Percentiles rank a stretch among this genome's conserved stretches.
These are phyloP conservation scores for Monilinia fructigena DNA, from an alignment of 2,329 filamentous ascomycete species.

Conservation along the genomic window DNA sequence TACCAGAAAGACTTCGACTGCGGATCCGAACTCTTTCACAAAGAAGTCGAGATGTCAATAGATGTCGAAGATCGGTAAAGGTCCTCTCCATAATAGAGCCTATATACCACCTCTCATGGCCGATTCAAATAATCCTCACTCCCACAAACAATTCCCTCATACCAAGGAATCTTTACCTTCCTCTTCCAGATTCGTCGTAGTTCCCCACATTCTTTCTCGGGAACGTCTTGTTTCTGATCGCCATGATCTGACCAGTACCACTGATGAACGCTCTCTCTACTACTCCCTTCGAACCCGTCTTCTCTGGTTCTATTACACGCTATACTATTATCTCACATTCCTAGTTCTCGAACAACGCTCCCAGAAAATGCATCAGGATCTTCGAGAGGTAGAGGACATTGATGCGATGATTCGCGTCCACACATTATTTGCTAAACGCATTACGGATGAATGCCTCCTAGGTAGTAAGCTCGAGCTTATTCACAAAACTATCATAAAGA, in stretches of 20 bases:
- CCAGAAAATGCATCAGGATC: slow-evolving; percentile 53
- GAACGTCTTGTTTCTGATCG: slow-evolving; percentile 47
- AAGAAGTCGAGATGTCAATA: slow-evolving; percentile 46
- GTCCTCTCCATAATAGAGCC: slow-evolving; percentile 63
- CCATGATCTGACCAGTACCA: slow-evolving; percentile 43
- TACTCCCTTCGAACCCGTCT: slow-evolving; percentile 66
- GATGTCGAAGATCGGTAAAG: slow-evolving; percentile 58
- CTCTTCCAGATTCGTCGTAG: slow-evolving; percentile 76
- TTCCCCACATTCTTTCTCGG: slow-evolving; percentile 62
- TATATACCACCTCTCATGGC: slow-evolving; percentile 66
- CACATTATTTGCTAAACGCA: slow-evolving; percentile 56
- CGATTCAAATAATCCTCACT: slow-evolving; percentile 70
- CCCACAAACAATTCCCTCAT: slow-evolving; percentile 61
- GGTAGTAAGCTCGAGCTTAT: slow-evolving; percentile 68
- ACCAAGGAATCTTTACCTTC: slow-evolving; percentile 72
- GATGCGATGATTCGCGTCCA: slow-evolving; percentile 79
- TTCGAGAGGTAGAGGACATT: slow-evolving; percentile 66
- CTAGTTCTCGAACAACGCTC: slow-evolving; percentile 66
- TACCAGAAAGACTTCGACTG: slow-evolving; percentile 62
- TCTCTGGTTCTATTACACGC: slow-evolving; percentile 72
- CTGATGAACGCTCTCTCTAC: slow-evolving; percentile 49
- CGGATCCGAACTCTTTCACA: slow-evolving; percentile 47
- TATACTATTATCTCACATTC: slow-evolving; percentile 75
- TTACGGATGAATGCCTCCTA: slow-evolving; percentile 69
- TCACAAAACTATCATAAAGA: slow-evolving; percentile 66